Percentiles rank a stretch among this genome's conserved stretches.
These are phyloP conservation scores for Parasitella parasitica DNA, from an alignment of 371 early-diverging fungal genomes.

Conservation along the genomic window DNA sequence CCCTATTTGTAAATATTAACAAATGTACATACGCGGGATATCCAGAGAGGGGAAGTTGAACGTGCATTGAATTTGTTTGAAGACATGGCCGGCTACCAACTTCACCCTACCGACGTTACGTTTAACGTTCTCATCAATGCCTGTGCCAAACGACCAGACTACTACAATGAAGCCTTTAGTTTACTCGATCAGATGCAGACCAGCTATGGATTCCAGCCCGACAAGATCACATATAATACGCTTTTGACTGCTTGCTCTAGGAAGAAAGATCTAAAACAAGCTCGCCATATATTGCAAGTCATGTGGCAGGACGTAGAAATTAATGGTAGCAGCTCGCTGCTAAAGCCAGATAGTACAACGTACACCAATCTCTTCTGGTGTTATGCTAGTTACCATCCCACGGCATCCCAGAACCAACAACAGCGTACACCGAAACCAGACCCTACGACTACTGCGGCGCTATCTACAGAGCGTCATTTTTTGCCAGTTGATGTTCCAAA, in stretches of 20 bases:
- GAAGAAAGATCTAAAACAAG: conserved; percentile 61
- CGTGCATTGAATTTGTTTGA: conserved; percentile 80
- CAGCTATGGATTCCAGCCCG: conserved; percentile 77
- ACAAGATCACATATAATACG: conserved; percentile 78
- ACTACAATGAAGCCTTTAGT: conserved; percentile 79
- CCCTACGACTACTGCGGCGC: not conserved
- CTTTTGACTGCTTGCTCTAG: conserved; percentile 76
- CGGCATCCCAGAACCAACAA: not conserved
- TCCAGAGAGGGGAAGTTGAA: conserved; percentile 74
- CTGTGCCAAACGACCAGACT: conserved; percentile 78
- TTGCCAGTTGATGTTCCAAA: conserved; percentile 36
- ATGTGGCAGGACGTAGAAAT: conserved; percentile 48
- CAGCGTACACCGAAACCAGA: not conserved
- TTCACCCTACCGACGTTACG: conserved; percentile 79
- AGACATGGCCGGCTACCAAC: conserved; percentile 70
- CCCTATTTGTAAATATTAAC: too few relatives aligned
- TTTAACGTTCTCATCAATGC: conserved; percentile 87
- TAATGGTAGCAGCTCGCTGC: conserved; percentile 15
- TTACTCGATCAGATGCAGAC: conserved; percentile 80
- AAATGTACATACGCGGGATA: not conserved
- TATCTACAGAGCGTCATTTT: conserved; percentile 12
- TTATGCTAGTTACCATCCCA: conserved; percentile 54
- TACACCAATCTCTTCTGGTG: conserved; percentile 69
- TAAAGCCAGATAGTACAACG: conserved; percentile 58
- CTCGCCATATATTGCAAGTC: conserved; percentile 58